Base-by-base conservation (phyloP, 805 yeast species). In the Lipomyces spencermartinsiae region DNA sequence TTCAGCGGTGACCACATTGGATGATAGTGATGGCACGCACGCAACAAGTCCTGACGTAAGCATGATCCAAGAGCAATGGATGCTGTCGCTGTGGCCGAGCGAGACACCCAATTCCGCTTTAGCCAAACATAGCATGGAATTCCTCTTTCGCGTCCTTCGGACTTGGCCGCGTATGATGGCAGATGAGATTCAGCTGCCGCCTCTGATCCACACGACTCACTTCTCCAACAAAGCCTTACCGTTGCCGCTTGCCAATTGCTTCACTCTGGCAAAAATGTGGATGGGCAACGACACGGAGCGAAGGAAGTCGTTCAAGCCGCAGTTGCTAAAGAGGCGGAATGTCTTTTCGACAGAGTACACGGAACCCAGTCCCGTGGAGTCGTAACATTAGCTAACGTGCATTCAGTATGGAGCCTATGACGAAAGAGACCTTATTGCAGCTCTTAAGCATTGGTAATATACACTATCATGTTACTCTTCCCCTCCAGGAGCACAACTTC, bases 21-120 rank as follows among this genome's bases (percentile, higher is more conserved):
- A 39, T 39, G 49, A 39, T 39, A 39, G 49, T 39, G 49, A 39
- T 39, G 49, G 3, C 49, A 39, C 49, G 49, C 49, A 39, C 3
- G 49, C 49, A 39, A 39, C 49, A 39, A 39, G 49, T 39, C 49
- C 49, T 39, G 49, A 39, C 49, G 49, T 39, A 39, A 39, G 49
- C 49, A 39, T 39, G 49, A 39, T 39, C 49, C 49, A 39, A 39
- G 49, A 39, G 1, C 4, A 39, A 39, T 39, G 49, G 49, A 39
- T 39, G 49, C 49, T 39, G 49, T 39, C 49, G 49, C 49, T 39
- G 49, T 39, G 1, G 49, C 49, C 49, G 49, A 39, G 3, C 49
- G 49, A 39, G 49, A 39, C 49, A 39, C 49, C 49, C 49, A 39
- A 4, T 46, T 46, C 53, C 4, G 4, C 53, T 46, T 16, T 46